Evolutionary conservation across 1,284 basidiomycete species (phyloP), one percentile per base, ranked within the genome.

Genomic region (Trichosporon coremiiforme): DNA sequence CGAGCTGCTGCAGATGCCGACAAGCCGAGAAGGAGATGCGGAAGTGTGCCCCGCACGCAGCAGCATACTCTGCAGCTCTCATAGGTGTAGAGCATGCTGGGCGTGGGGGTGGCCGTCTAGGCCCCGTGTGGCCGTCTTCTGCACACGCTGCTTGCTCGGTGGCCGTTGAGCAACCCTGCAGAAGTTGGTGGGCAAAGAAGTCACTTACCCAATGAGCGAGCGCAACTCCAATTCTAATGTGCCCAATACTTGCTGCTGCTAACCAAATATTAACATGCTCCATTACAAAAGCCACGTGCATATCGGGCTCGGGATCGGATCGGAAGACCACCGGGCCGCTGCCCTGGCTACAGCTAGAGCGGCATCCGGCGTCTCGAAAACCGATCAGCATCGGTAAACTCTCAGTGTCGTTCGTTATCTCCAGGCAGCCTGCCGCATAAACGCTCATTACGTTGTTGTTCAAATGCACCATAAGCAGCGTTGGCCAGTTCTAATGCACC

Each of bases 301-400:
- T 1, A 12, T 29, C 53, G 53, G 2, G n/a, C n/a, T 55, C 53
- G 53, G 53, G 22, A 55, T 55, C 53, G 53, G 53, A 8, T 55
- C 53, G 53, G 53, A 55, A 55, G 53, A 55, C 53, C 25, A 31
- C 53, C 53, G 20, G 20, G 20, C 20, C 7, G 2, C 10, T 29
- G 10, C 22, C 53, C 53, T 55, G 41, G 41, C 15, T 45, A 15
- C 1, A 8, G 20, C 12, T 13, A 55, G 25, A 2, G 25, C 53
- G 25, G 53, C 10, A 31, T 55, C 53, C 53, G 53, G 53, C 5
- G 9, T 55, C 20, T 55, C 53, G 53, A 55, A 55, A 31, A 29
- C 53, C 53, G 53, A 29, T 25, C 53, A 55, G 22, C 53, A 13
- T 55, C 53, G 53, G 53, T 55, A 55, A 55, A 55, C 53, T 55